These are phyloP conservation scores for Globisporangium rhizosaccharum DNA, from an alignment of 352 stramenopile species.

Conservation along the genomic window DNA sequence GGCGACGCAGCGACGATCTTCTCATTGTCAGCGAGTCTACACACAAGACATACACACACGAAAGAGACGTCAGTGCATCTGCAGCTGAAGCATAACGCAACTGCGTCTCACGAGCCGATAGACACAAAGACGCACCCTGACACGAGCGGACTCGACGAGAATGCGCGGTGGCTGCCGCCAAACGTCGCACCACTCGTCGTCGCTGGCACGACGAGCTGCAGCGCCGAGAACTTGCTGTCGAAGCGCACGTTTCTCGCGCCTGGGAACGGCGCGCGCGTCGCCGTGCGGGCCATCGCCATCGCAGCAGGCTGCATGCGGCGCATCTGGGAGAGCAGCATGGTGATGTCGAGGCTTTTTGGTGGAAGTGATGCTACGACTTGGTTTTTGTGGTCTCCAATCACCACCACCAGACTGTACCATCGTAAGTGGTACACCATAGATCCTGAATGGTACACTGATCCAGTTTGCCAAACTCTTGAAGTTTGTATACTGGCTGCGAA, in stretches of 20 bases:
- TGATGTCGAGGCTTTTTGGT: background rate
- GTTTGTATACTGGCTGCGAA: too few relatives aligned
- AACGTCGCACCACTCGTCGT: conserved; percentile 26
- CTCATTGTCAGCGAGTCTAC: conserved; percentile 39
- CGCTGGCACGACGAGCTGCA: conserved; percentile 33
- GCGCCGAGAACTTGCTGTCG: conserved; percentile 31
- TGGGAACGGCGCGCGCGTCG: conserved; percentile 16
- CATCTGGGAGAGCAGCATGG: conserved; percentile 45
- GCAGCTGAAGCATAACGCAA: background rate
- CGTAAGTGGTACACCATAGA: too few relatives aligned
- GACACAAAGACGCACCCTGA: conserved; percentile 24
- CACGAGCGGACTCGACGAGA: conserved; percentile 48
- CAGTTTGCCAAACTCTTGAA: too few relatives aligned
- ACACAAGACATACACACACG: background rate
- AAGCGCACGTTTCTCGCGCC: conserved; percentile 27
- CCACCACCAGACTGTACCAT: too few relatives aligned
- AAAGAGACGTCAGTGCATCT: background rate
- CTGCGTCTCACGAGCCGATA: too few relatives aligned
- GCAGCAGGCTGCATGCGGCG: conserved; percentile 52
- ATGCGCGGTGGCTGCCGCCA: conserved; percentile 33
- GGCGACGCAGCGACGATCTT: conserved; percentile 37
- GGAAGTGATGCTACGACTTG: too few relatives aligned
- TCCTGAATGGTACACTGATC: too few relatives aligned
- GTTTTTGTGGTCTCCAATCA: too few relatives aligned
- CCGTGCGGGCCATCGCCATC: conserved; percentile 23